These are phyloP conservation scores for Candida ulmi DNA, from an alignment of 805 yeast species.

Conservation along the genomic window DNA sequence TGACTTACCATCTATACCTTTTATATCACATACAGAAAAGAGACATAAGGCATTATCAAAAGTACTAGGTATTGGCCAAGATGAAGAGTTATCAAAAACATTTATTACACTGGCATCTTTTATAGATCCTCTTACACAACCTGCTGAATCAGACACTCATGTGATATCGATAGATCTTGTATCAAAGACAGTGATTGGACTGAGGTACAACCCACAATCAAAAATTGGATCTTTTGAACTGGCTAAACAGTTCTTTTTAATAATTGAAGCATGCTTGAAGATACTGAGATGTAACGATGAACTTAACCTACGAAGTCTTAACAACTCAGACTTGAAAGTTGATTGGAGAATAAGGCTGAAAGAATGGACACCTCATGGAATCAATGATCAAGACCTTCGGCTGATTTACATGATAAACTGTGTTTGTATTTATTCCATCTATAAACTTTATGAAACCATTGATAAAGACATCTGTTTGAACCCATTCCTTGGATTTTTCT, in stretches of 20 bases:
- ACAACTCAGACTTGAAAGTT: conserved; percentile 31
- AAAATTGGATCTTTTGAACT: conserved; percentile 30
- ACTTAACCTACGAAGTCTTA: conserved; percentile 31
- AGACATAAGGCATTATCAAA: conserved; percentile 27
- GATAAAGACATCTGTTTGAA: conserved; percentile 41
- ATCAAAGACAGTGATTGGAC: conserved; percentile 40
- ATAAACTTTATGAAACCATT: conserved; percentile 32
- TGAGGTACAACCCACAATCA: conserved; percentile 23
- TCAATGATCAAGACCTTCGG: conserved; percentile 32
- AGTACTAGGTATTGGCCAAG: conserved; percentile 19
- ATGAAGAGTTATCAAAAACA: conserved; percentile 9
- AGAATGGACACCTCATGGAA: conserved; percentile 33
- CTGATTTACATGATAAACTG: conserved; percentile 40
- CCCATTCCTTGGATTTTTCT: conserved; percentile 55
- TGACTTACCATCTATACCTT: conserved; percentile 21
- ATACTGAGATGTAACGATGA: conserved; percentile 40
- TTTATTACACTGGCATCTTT: conserved; percentile 29
- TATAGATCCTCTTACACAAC: conserved; percentile 66
- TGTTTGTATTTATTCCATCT: conserved; percentile 37
- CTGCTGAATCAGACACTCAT: conserved; percentile 49
- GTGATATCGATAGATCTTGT: conserved; percentile 52
- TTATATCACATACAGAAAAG: conserved; percentile 21
- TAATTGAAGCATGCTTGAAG: conserved; percentile 32
- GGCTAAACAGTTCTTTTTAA: conserved; percentile 25
- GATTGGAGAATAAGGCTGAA: conserved; percentile 27